A percentile compares a stretch with the other conserved stretches of the same genome.
phyloP scores from a whole-genome alignment of 768 basidiomycete species.

The Hemileccinum rubropunctum region DNA sequence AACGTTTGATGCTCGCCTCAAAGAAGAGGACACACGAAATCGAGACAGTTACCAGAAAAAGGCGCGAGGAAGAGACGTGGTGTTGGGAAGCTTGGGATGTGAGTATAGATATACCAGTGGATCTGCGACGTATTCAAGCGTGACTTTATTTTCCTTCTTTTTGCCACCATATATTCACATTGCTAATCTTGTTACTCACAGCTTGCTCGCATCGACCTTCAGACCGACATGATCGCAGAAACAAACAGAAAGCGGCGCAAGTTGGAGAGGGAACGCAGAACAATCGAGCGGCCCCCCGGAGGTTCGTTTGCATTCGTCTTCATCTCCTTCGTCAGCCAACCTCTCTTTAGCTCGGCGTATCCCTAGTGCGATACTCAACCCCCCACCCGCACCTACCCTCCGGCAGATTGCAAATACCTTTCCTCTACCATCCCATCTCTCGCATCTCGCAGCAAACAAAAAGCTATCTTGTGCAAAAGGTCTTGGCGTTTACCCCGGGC shows the following conservation, averaged over 20 bases:
- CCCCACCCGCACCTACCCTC: conserved; percentile 57
- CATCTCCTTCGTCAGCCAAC: conserved; percentile 3
- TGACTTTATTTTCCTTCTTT: neutral
- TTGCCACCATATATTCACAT: neutral
- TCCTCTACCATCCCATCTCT: conserved; percentile 40
- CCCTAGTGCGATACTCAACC: conserved; percentile 50
- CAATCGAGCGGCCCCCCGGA: conserved; percentile 71
- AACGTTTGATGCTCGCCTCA: conserved; percentile 78
- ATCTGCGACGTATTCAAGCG: too few species aligned
- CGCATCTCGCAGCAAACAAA: conserved; percentile 21
- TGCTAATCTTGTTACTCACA: conserved; percentile 28
- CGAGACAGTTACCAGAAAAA: conserved; percentile 55
- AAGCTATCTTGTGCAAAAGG: conserved; percentile 16
- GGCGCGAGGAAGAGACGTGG: conserved; percentile 67
- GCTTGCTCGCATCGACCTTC: conserved; percentile 75
- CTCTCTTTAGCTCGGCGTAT: conserved; percentile 49
- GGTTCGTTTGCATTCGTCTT: conserved; percentile 42
- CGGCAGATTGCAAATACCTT: conserved; percentile 64
- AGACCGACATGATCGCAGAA: conserved; percentile 86
- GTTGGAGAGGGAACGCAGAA: conserved; percentile 82
- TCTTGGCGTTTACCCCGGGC: conserved; percentile 15
- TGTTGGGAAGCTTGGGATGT: conserved; percentile 95
- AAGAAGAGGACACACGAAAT: conserved; percentile 69
- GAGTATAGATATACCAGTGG: conserved; percentile 18
- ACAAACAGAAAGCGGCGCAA: conserved; percentile 82